These are phyloP conservation scores for Melanogaster broomeanus DNA, from an alignment of 768 basidiomycete species.

Conservation along the genomic window DNA sequence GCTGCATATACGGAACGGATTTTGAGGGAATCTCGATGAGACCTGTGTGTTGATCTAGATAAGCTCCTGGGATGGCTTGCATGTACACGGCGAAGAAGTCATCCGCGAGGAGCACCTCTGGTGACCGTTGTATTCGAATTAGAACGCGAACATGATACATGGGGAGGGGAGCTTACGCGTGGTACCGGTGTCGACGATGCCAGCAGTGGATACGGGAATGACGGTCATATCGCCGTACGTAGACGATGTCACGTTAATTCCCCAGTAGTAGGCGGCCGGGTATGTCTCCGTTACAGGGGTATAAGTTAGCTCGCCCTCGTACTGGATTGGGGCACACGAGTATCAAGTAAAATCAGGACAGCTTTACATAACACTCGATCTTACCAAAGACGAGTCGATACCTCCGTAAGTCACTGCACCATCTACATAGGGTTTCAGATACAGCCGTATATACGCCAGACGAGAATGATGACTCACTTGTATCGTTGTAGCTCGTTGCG, in stretches of 20 bases:
- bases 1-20: constrained; percentile 15
- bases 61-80: constrained; percentile 14
- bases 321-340: constrained; percentile 9
- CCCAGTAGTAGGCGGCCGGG: constrained; percentile 29
- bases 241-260: constrained; percentile 24
- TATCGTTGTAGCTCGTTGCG: constrained; percentile 6
- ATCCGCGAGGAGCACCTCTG: constrained; percentile 24
- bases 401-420: constrained; percentile 31
- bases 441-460: background rate
- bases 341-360: background rate
- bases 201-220: constrained; percentile 24
- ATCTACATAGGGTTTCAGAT: constrained; percentile 9
- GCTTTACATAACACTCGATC: too few relatives aligned
- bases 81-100: constrained; percentile 20
- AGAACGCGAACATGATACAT: background rate
- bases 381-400: constrained; percentile 15
- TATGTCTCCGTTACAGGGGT: constrained; percentile 26
- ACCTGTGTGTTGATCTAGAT: background rate
- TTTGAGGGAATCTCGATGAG: constrained; percentile 18
- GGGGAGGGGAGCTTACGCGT: constrained; percentile 12
- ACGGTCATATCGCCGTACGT: constrained; percentile 14
- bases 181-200: constrained; percentile 32
- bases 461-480: constrained; percentile 7
- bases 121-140: background rate
- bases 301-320: constrained; percentile 23